A percentile compares a stretch with the other conserved stretches of the same genome.
Conservation (phyloP, 2,329 filamentous ascomycete species). For the Macrophomina tecta region DNA sequence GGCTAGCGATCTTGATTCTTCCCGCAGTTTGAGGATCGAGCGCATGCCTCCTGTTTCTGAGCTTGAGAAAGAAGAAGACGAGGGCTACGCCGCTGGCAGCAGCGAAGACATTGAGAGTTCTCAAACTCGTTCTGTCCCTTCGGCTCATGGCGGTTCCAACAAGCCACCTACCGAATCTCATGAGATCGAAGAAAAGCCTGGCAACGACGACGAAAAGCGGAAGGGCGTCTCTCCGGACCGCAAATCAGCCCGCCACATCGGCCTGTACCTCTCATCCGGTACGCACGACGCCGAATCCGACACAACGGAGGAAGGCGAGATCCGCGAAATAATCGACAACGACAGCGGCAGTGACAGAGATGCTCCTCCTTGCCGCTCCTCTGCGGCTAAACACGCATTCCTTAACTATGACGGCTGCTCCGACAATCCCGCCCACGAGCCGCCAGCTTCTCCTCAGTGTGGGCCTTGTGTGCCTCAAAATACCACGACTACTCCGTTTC, state of each 20-base stretch:
- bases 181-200: neutral
- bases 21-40: neutral
- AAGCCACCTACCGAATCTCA: neutral
- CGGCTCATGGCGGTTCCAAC: neutral
- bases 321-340: no score
- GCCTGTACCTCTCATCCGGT: neutral
- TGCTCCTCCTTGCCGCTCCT: neutral
- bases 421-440: neutral
- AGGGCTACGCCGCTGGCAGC: slow-evolving; percentile 3
- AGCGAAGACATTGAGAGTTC: neutral
- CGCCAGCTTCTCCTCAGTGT: neutral
- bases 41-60: neutral
- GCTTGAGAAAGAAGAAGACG: slow-evolving; percentile 2
- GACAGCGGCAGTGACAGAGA: neutral
- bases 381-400: neutral
- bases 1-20: neutral
- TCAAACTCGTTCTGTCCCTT: neutral
- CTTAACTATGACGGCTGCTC: neutral
- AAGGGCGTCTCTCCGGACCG: neutral
- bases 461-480: no score
- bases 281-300: neutral
- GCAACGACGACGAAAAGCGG: neutral
- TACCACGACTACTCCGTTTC: neutral
- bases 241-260: neutral
- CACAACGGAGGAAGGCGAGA: neutral